Percentiles rank a stretch among this genome's conserved stretches.
Evolutionary conservation across 441 rosid species (phyloP).

Genomic region (Populus hybrid): DNA sequence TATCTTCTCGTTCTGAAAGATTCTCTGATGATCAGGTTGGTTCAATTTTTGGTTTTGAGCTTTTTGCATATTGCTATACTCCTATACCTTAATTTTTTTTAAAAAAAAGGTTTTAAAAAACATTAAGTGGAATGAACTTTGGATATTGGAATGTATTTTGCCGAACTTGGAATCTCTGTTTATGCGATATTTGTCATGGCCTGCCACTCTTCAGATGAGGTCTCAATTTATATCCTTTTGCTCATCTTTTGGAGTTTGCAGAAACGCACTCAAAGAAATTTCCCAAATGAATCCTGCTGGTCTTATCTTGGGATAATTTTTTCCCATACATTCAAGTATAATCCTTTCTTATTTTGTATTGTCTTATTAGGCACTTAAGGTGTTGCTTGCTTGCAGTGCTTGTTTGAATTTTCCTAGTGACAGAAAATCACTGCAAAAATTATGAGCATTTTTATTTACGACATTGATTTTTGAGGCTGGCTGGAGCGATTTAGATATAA

Average conservation of each 20-base stretch:
- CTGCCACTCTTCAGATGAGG: not conserved
- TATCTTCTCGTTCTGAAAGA: conserved; percentile 75
- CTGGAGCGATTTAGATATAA: not conserved
- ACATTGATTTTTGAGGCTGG: not conserved
- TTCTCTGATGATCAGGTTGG: conserved; percentile 82
- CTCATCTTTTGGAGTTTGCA: not conserved
- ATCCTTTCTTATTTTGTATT: not conserved
- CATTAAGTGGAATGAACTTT: not conserved
- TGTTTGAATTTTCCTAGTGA: not conserved
- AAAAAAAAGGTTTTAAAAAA: no score
- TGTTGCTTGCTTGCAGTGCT: not conserved
- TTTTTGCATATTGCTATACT: not conserved
- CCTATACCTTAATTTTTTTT: no score
- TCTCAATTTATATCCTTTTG: not conserved
- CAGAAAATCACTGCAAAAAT: not conserved
- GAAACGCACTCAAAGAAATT: no score
- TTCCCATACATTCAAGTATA: not conserved
- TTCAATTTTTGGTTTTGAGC: not conserved
- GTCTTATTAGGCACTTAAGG: not conserved
- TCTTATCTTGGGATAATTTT: not conserved
- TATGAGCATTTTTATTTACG: not conserved
- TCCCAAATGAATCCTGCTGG: not conserved
- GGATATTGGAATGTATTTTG: not conserved
- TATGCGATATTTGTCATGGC: not conserved
- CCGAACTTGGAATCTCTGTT: not conserved